Evolutionary conservation across 495 filamentous ascomycete genomes (phyloP).

Genomic region (Aspergillus olivimuriae): DNA sequence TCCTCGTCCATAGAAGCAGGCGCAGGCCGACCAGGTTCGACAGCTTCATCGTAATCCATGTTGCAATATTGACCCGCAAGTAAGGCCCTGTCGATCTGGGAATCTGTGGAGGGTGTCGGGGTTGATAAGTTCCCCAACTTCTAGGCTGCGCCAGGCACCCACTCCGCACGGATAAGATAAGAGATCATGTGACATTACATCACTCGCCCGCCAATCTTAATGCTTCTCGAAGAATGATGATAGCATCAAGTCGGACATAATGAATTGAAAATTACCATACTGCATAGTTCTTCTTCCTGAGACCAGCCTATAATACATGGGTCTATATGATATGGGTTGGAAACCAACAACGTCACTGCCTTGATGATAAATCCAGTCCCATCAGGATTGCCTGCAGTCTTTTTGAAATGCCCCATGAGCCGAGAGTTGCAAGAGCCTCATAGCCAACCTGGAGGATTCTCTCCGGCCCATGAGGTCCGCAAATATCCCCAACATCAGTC

Average conservation of each 20-base stretch:
- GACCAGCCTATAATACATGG: too few species aligned
- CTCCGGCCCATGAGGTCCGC: slow-evolving; percentile 34
- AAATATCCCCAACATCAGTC: slow-evolving; percentile 46
- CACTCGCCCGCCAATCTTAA: background rate
- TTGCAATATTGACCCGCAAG: background rate
- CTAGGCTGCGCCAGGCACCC: slow-evolving; percentile 25
- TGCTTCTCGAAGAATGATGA: background rate
- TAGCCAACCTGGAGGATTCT: slow-evolving; percentile 36
- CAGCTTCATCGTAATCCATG: background rate
- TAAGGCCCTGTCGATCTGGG: background rate
- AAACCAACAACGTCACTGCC: too few species aligned
- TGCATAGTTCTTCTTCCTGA: too few species aligned
- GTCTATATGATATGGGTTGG: too few species aligned
- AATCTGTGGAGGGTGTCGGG: background rate
- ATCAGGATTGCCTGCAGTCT: slow-evolving; percentile 26
- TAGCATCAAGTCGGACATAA: background rate
- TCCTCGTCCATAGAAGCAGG: slow-evolving; percentile 46
- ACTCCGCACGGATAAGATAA: slow-evolving; percentile 26
- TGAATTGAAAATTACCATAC: too few species aligned
- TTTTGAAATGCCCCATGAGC: slow-evolving; percentile 35
- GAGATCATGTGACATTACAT: slow-evolving; percentile 17
- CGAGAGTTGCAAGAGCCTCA: slow-evolving; percentile 30
- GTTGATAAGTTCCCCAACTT: slow-evolving; percentile 5
- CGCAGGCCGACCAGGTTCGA: background rate
- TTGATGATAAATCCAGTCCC: slow-evolving; percentile 18